phyloP scores from a whole-genome alignment of 2,329 filamentous ascomycete genomes.

The Colletotrichum sublineola region DNA sequence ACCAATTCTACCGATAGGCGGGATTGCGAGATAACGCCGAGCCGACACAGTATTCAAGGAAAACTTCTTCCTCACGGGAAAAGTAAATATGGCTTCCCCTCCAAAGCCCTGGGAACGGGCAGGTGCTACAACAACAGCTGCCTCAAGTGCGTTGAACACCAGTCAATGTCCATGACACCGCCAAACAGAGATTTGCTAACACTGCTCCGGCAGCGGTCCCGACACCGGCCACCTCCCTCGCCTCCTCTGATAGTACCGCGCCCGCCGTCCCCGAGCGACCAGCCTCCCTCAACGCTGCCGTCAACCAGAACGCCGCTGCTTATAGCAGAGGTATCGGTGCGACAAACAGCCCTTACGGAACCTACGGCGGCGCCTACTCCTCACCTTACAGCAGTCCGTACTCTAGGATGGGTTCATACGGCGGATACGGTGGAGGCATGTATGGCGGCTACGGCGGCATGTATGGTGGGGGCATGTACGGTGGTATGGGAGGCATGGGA shows the following conservation, averaged over 20 bases:
- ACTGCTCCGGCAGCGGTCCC: conserved; percentile 48
- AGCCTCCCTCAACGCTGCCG: conserved; percentile 79
- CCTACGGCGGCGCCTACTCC: conserved; percentile 54
- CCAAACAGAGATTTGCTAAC: conserved; percentile 35
- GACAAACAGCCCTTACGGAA: conserved; percentile 61
- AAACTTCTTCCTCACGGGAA: conserved; percentile 37
- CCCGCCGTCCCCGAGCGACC: conserved; percentile 87
- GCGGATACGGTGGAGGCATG: conserved; percentile 56
- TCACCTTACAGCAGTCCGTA: conserved; percentile 52
- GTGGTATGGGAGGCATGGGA: conserved; percentile 47
- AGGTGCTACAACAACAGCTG: conserved; percentile 67
- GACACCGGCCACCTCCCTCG: conserved; percentile 55
- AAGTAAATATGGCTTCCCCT: conserved; percentile 76
- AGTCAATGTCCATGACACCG: conserved; percentile 19
- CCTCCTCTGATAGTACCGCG: conserved; percentile 56
- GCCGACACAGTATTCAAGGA: conserved; percentile 25
- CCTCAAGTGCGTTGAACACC: conserved; percentile 60
- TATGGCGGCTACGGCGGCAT: conserved; percentile 59
- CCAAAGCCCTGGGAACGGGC: conserved; percentile 97
- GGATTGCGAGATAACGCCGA: conserved; percentile 41
- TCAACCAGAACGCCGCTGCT: conserved; percentile 89
- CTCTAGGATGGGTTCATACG: conserved; percentile 64
- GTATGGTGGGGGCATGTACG: conserved; percentile 54
- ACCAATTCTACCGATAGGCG: conserved; percentile 29
- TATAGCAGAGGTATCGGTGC: conserved; percentile 69